These are phyloP conservation scores for Aspergillus piperis DNA, from an alignment of 2,329 filamentous ascomycete genomes.

Conservation along the genomic window DNA sequence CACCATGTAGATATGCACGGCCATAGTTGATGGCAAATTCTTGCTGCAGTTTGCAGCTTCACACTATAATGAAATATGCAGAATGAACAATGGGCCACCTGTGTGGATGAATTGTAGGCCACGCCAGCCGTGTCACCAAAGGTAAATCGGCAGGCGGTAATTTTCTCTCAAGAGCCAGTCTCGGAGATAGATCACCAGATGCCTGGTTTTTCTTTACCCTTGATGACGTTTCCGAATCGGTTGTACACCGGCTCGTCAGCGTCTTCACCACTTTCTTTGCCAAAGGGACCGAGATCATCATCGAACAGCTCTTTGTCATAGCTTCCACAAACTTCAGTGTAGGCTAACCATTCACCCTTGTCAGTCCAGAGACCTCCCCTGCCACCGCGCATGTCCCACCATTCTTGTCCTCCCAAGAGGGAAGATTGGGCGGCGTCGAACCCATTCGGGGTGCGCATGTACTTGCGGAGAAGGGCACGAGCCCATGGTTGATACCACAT, in stretches of 20 bases:
- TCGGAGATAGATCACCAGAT: neutral
- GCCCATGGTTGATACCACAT: constrained; percentile 54
- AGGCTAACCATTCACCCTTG: constrained; percentile 51
- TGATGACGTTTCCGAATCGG: constrained; percentile 39
- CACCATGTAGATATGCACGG: constrained; percentile 4
- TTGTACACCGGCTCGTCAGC: constrained; percentile 40
- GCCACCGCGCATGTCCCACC: constrained; percentile 54
- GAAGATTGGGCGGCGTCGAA: constrained; percentile 46
- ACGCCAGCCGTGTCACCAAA: neutral
- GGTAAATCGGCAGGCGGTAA: neutral
- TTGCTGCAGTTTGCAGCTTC: neutral
- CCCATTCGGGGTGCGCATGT: constrained; percentile 48
- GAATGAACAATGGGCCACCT: neutral
- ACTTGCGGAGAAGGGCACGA: constrained; percentile 53
- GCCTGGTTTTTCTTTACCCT: constrained; percentile 31
- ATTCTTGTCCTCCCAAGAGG: constrained; percentile 48
- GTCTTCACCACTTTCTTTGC: constrained; percentile 35
- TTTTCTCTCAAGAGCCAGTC: constrained; percentile 3
- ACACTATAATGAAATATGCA: constrained; percentile 14
- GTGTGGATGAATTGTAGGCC: neutral
- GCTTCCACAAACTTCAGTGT: constrained; percentile 51
- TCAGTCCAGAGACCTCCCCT: constrained; percentile 58
- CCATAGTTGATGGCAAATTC: neutral
- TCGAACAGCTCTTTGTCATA: constrained; percentile 50
- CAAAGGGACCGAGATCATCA: constrained; percentile 49